A percentile compares a stretch with the other conserved stretches of the same genome.
These are phyloP conservation scores for Calocybe gangraenosa DNA, from an alignment of 768 basidiomycete genomes.

Conservation along the genomic window DNA sequence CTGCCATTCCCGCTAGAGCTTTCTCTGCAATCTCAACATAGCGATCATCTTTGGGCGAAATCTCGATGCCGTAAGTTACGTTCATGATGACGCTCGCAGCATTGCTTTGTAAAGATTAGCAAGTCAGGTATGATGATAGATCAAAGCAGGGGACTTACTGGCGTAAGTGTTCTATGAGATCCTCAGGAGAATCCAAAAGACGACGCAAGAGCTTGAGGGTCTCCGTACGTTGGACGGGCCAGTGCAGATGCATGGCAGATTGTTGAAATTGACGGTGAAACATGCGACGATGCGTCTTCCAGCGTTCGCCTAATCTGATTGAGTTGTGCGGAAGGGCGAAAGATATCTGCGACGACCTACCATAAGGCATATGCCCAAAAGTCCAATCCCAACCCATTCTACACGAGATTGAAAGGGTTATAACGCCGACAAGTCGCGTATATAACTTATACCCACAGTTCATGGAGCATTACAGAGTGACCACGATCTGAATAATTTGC, in stretches of 20 bases:
- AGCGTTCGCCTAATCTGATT: constrained; percentile 36
- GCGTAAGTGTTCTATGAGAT: constrained; percentile 45
- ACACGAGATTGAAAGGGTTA: constrained; percentile 1
- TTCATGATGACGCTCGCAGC: constrained; percentile 51
- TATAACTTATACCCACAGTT: constrained; percentile 42
- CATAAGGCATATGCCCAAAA: constrained; percentile 53
- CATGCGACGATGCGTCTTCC: constrained; percentile 49
- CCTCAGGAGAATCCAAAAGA: constrained; percentile 37
- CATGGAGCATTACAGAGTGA: constrained; percentile 44
- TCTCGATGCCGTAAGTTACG: constrained; percentile 46
- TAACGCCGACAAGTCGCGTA: too few species aligned
- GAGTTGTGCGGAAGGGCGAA: not conserved
- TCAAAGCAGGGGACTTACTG: constrained; percentile 30
- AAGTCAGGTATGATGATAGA: not conserved
- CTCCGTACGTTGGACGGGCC: constrained; percentile 42
- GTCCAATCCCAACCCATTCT: constrained; percentile 45
- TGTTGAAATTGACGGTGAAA: constrained; percentile 51
- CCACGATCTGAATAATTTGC: constrained; percentile 53
- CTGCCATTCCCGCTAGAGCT: constrained; percentile 45
- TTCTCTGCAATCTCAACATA: constrained; percentile 51
- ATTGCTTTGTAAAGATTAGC: constrained; percentile 27
- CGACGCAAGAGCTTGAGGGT: constrained; percentile 41
- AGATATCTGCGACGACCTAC: constrained; percentile 18
- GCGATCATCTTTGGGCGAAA: constrained; percentile 36
- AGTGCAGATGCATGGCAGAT: constrained; percentile 33